Evolutionary conservation across 495 filamentous ascomycete species (phyloP).

Genomic region (Parathielavia appendiculata): DNA sequence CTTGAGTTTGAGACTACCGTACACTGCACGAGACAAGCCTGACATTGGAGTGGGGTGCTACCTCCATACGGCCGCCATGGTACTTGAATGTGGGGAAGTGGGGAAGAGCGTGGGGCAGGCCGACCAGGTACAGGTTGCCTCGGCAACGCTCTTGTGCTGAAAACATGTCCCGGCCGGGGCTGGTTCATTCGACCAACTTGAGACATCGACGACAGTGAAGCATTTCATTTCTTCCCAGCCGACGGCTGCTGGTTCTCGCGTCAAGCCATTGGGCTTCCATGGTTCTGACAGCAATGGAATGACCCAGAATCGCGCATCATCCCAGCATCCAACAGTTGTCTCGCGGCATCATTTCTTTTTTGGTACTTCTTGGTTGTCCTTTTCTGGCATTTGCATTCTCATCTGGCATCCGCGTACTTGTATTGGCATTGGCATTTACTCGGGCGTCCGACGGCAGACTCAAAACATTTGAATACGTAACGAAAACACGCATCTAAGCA

Average conservation of each 20-base stretch:
- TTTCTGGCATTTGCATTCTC: constrained; percentile 15
- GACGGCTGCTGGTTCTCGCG: neutral
- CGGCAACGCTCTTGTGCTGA: constrained; percentile 11
- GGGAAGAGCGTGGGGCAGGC: neutral
- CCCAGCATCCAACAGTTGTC: constrained; percentile 6
- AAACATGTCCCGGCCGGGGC: neutral
- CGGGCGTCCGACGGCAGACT: constrained; percentile 7
- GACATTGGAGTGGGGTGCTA: too few relatives aligned
- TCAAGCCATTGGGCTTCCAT: constrained; percentile 9
- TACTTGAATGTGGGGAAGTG: constrained; percentile 8
- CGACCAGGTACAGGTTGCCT: constrained; percentile 1
- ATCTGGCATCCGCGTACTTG: neutral
- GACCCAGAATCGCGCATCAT: constrained; percentile 9
- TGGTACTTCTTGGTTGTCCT: neutral
- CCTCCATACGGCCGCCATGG: constrained; percentile 4
- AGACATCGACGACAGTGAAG: neutral
- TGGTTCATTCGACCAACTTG: neutral
- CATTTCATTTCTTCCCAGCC: neutral
- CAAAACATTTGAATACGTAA: neutral
- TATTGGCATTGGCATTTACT: constrained; percentile 17
- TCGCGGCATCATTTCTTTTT: neutral
- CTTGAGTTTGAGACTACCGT: too few relatives aligned
- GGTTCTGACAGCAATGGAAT: constrained; percentile 21
- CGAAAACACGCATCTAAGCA: constrained; percentile 2
- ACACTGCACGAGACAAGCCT: neutral